Evolutionary conservation across 768 basidiomycete genomes (phyloP), one percentile per base, ranked within the genome.

Genomic region (Gloeophyllum trabeum): DNA sequence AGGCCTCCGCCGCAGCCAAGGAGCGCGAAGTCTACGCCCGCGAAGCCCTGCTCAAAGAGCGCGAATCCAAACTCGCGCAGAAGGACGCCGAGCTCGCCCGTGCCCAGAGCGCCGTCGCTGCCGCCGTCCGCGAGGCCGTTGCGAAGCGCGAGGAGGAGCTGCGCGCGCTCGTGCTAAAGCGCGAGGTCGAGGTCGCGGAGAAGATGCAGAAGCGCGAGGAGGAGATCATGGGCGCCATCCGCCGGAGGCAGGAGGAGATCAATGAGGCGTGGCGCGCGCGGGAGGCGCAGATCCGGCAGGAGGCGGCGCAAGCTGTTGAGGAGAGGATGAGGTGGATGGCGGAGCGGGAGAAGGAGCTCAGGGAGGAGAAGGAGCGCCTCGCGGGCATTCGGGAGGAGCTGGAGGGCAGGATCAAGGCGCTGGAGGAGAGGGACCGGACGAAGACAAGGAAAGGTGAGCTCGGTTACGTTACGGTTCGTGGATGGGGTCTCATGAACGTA

Each of bases 171-270:
- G 74, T 86, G 18, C 65, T 70, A 53, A 71, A 76, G 52, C 71
- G 82, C 24, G 83, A 87, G 55, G 75, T 76, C 40, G 81, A 85
- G 52, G 77, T 87, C 3, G 75, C 73, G 2, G 60, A 58, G 21
- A 75, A 78, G 5, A 83, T 84, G 65, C 61, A 71, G 20, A 61
- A 69, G 41, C 65, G 84, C 2, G 84, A 87, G 49, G 75, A 79
- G 43, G 82, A 83, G 54, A 76, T 86, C 32, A 68, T 83, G 66
- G 70, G 73, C 14, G 79, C 81, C 1, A 76, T 87, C 4, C 62
- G 75, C 22, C 61, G 61, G 39, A 66, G 82, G 4, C 84, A 86
- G 49, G 71, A 64, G 16, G 80, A 84, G 49, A 62, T 83, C 21
- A 66, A 66, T 28, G 66, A 74, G 7, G 76, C 79, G 12, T 83